A percentile compares a stretch with the other conserved stretches of the same genome.
phyloP scores from a whole-genome alignment of 2,329 filamentous ascomycete genomes.

The Blastomyces silverae region DNA sequence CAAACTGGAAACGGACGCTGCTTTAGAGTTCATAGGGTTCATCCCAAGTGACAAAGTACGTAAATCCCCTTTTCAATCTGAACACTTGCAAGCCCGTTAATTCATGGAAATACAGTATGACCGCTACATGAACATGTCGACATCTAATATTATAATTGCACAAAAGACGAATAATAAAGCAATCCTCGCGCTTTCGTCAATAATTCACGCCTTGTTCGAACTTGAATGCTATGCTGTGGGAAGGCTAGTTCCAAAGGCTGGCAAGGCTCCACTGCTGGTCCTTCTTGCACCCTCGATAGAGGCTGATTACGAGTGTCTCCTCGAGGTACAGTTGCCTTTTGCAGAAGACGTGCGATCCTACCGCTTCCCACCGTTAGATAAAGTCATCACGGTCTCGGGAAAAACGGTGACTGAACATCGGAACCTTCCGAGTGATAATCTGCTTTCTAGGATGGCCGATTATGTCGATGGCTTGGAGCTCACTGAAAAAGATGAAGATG shows the following conservation, averaged over 20 bases:
- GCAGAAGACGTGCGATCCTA: slow-evolving; percentile 88
- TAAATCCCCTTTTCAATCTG: slow-evolving; percentile 6
- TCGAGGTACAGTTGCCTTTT: slow-evolving; percentile 87
- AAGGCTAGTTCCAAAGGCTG: slow-evolving; percentile 75
- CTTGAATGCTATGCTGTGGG: slow-evolving; percentile 80
- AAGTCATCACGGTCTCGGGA: slow-evolving; percentile 78
- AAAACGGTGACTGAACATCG: slow-evolving; percentile 73
- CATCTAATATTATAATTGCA: slow-evolving; percentile 68
- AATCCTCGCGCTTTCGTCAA: slow-evolving; percentile 74
- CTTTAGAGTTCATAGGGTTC: slow-evolving; percentile 81
- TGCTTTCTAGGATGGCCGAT: slow-evolving; percentile 75
- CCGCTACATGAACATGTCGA: slow-evolving; percentile 77
- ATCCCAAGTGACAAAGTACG: slow-evolving; percentile 62
- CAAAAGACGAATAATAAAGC: slow-evolving; percentile 75
- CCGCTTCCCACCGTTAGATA: slow-evolving; percentile 82
- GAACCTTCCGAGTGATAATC: slow-evolving; percentile 66
- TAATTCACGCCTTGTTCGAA: slow-evolving; percentile 81
- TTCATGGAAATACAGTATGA: slow-evolving; percentile 54
- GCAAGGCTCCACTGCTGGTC: slow-evolving; percentile 67
- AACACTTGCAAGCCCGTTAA: slow-evolving; percentile 4
- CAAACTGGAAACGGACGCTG: slow-evolving; percentile 69
- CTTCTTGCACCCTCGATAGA: slow-evolving; percentile 76
- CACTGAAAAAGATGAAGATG: slow-evolving; percentile 64
- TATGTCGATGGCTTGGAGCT: slow-evolving; percentile 94
- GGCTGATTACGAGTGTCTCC: slow-evolving; percentile 70